These are phyloP conservation scores for Syzygium jambos DNA, from an alignment of 345 rosid genomes.

Conservation along the genomic window DNA sequence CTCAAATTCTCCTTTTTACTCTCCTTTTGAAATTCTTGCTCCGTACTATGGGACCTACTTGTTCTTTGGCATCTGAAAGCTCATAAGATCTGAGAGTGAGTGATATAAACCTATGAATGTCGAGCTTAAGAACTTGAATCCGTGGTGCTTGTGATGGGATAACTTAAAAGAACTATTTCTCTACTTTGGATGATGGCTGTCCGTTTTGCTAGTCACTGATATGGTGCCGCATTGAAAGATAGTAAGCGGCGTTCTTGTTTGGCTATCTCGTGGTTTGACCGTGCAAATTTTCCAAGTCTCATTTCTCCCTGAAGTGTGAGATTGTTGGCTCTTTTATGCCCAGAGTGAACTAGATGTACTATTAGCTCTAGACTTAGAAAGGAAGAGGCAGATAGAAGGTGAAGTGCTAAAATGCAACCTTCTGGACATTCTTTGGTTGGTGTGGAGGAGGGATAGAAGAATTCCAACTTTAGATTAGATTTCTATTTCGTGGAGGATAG, in stretches of 20 bases:
- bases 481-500: neutral
- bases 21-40: neutral
- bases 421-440: neutral
- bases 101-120: neutral
- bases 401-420: neutral
- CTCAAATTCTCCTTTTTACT: neutral
- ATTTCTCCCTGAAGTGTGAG: neutral
- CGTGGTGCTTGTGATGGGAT: neutral
- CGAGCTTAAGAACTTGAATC: neutral
- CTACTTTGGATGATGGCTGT: neutral
- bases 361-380: neutral
- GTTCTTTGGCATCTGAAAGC: neutral
- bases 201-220: neutral
- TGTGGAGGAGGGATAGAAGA: neutral
- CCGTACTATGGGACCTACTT: neutral
- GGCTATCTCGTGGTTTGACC: neutral
- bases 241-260: neutral
- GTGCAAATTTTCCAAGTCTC: neutral
- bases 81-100: neutral
- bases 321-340: neutral
- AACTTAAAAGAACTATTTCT: neutral
- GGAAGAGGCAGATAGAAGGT: neutral
- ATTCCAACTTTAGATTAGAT: neutral
- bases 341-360: neutral
- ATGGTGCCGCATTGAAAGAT: neutral